Conservation (phyloP, 129 eudicot species). For the Ambrosia trifida region DNA sequence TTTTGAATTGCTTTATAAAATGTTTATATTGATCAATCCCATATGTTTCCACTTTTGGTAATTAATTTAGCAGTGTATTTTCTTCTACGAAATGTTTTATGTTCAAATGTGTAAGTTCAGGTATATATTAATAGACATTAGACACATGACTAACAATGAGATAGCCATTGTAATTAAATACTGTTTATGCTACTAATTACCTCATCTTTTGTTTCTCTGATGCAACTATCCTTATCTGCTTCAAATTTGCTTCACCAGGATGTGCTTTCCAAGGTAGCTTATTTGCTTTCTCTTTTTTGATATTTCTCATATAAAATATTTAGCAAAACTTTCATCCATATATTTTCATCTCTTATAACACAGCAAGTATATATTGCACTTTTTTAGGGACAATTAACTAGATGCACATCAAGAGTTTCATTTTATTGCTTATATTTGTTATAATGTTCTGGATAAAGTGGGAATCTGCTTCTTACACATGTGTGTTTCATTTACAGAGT, state of each 20-base stretch:
- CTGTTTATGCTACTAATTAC: conserved; percentile 11
- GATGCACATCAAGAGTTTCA: background rate
- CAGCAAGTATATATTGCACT: conserved; percentile 10
- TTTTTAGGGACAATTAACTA: background rate
- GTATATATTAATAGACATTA: conserved; percentile 20
- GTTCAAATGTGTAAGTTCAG: no score
- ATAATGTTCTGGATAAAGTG: conserved; percentile 1
- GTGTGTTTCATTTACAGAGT: conserved; percentile 60
- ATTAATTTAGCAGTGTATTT: background rate
- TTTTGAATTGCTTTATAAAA: background rate
- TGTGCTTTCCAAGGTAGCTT: conserved; percentile 85
- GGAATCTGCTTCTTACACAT: conserved; percentile 17
- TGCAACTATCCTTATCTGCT: conserved; percentile 89
- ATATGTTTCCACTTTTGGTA: background rate
- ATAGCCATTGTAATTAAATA: conserved; percentile 11
- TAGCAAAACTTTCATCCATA: conserved; percentile 3
- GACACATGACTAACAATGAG: conserved; percentile 17
- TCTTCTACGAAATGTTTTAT: no score
- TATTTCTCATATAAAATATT: conserved; percentile 7
- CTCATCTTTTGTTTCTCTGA: conserved; percentile 24
- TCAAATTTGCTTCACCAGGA: conserved; percentile 84
- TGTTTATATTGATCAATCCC: background rate
- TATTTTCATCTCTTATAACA: background rate
- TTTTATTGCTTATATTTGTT: conserved; percentile 16
- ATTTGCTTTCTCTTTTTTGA: background rate